phyloP scores from a whole-genome alignment of 306 rosid species.

The Trichosanthes cucumerina region DNA sequence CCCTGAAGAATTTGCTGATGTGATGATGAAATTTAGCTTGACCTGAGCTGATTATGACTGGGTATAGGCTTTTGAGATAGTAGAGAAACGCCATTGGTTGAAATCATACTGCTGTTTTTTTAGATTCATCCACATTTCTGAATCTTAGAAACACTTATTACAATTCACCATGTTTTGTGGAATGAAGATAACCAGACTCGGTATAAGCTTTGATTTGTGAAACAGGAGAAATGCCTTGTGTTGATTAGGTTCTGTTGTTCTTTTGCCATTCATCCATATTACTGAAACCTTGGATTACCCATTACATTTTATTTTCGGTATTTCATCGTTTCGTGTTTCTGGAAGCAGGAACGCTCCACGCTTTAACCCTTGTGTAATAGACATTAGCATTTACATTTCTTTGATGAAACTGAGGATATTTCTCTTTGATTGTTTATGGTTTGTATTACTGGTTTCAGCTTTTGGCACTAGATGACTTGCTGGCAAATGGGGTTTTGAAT shows the following conservation, averaged over 20 bases:
- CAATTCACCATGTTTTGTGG: neutral
- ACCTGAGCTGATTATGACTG: neutral
- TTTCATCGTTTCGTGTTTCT: neutral
- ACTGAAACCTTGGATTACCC: neutral
- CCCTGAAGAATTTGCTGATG: neutral
- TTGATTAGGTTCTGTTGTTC: neutral
- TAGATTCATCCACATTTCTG: neutral
- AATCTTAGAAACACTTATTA: neutral
- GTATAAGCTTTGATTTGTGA: neutral
- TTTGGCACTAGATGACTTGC: constrained; percentile 53
- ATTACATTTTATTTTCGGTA: neutral
- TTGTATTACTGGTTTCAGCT: constrained; percentile 56
- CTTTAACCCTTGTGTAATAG: neutral
- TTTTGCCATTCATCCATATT: neutral
- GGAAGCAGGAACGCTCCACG: neutral
- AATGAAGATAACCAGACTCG: neutral
- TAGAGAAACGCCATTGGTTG: neutral
- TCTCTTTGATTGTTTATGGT: constrained; percentile 11
- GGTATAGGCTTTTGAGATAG: neutral
- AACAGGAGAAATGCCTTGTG: neutral
- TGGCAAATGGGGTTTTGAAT: constrained; percentile 31
- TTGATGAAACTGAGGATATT: neutral
- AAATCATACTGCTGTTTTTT: neutral
- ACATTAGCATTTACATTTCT: neutral
- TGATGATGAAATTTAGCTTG: neutral